Base-by-base conservation (phyloP, 768 basidiomycete species). In the Crepidotus variabilis region DNA sequence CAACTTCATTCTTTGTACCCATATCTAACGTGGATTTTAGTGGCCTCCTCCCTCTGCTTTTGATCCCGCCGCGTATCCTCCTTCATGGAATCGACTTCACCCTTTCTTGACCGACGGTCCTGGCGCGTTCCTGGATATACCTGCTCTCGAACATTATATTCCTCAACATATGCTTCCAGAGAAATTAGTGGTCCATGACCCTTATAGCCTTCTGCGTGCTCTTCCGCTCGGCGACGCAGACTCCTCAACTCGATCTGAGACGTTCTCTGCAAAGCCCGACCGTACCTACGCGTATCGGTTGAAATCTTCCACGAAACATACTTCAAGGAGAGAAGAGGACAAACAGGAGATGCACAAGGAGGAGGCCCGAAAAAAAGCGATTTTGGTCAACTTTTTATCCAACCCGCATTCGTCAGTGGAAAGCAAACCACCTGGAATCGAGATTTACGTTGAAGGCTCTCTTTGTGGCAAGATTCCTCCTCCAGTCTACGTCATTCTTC, bases 1-100 rank as follows among this genome's bases (percentile, higher is more conserved):
- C 28, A 8, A 28, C 28, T 28, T 28, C 8, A 3, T 28, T 28
- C 28, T 28, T 28, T 28, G 8, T 8, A 28, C 28, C 24, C 16
- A 16, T 24, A 18, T 43, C 3, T 43, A 11, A 43, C 39, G 13
- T 11, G 2, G 14, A 35, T 24, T 46, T n/a, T 33, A 59, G 63
- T 61, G 23, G 43, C 51, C 69, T 34, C 47, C 56, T 51, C 22
- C 48, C 50, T 60, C 67, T 20, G 43, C 64, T 2, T 78, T 76
- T 56, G 60, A 72, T 54, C 61, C 64, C 0, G 61, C 63, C 7
- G 66, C 71, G 39, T 78, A 80, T 51, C 75, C 77, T 6, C 54
- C 63, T 14, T 73, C 72, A 16, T 77, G 77, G 75, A 75, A 78
- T 2, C 53, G 73, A 4, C 61, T 65, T 1, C 34, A 24, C 16